Conservation (phyloP, 2,329 filamentous ascomycete genomes). For the Leptographium lundbergii region DNA sequence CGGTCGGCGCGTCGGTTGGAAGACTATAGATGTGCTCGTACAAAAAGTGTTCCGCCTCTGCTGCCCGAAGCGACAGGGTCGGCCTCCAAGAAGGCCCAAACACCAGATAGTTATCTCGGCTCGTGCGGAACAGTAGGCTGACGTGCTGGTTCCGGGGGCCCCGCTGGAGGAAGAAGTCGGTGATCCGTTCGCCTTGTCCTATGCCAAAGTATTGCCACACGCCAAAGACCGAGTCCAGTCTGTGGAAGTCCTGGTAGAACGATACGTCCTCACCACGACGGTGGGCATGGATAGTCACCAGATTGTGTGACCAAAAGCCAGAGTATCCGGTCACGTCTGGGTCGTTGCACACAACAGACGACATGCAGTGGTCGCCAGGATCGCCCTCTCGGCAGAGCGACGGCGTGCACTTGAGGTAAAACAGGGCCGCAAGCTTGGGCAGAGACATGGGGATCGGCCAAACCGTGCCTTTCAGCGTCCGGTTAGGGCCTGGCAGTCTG, state of each 20-base stretch:
- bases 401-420: neutral
- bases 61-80: neutral
- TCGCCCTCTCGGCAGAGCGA: neutral
- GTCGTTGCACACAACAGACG: neutral
- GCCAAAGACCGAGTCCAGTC: neutral
- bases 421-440: neutral
- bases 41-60: neutral
- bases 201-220: neutral
- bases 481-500: neutral
- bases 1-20: neutral
- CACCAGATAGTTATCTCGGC: neutral
- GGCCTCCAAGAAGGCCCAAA: neutral
- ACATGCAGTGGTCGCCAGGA: neutral
- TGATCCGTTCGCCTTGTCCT: neutral
- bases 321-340: constrained; percentile 1
- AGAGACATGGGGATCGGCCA: neutral
- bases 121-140: neutral
- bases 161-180: neutral
- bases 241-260: neutral
- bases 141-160: neutral
- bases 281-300: neutral
- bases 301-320: neutral
- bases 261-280: neutral
- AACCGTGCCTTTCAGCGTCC: neutral
- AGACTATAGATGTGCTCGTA: neutral